Evolutionary conservation across 108 stramenopile species (phyloP).

Genomic region (Mayamaea pseudoterrestris): DNA sequence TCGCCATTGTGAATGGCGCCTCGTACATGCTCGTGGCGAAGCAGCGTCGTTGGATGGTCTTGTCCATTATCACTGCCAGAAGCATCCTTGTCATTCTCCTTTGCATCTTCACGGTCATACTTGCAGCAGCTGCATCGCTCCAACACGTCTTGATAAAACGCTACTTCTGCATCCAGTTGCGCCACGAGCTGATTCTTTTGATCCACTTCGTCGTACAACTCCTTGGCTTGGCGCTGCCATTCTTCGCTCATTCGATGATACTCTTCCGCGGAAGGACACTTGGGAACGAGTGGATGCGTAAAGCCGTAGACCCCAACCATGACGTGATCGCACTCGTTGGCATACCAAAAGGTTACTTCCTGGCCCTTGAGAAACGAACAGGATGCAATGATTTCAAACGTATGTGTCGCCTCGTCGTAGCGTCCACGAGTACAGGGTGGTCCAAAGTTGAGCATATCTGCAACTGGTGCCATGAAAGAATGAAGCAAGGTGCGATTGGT

Average conservation of each 20-base stretch:
- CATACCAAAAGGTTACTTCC: slow-evolving; percentile 81
- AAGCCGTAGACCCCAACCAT: slow-evolving; percentile 77
- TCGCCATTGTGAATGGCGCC: no score
- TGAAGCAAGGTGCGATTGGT: slow-evolving; percentile 13
- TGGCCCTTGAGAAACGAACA: slow-evolving; percentile 59
- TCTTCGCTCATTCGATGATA: neutral
- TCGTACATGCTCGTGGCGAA: no score
- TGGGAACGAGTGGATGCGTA: slow-evolving; percentile 31
- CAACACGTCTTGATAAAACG: neutral
- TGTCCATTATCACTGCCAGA: no score
- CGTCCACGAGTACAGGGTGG: slow-evolving; percentile 68
- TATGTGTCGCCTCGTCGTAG: slow-evolving; percentile 49
- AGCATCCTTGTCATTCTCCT: neutral
- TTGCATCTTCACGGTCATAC: neutral
- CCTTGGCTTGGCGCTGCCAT: neutral
- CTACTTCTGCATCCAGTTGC: neutral
- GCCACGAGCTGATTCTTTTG: slow-evolving; percentile 1
- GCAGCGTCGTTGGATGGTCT: no score
- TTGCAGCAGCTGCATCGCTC: slow-evolving; percentile 1
- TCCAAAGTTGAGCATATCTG: slow-evolving; percentile 77
- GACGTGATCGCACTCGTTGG: slow-evolving; percentile 64
- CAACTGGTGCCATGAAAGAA: slow-evolving; percentile 77
- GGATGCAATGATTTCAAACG: slow-evolving; percentile 68
- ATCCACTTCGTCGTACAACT: slow-evolving; percentile 1
- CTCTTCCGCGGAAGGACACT: slow-evolving; percentile 4